Evolutionary conservation across 1,284 basidiomycete genomes (phyloP), one percentile per base, ranked within the genome.

Genomic region (Wolfiporia cocos): DNA sequence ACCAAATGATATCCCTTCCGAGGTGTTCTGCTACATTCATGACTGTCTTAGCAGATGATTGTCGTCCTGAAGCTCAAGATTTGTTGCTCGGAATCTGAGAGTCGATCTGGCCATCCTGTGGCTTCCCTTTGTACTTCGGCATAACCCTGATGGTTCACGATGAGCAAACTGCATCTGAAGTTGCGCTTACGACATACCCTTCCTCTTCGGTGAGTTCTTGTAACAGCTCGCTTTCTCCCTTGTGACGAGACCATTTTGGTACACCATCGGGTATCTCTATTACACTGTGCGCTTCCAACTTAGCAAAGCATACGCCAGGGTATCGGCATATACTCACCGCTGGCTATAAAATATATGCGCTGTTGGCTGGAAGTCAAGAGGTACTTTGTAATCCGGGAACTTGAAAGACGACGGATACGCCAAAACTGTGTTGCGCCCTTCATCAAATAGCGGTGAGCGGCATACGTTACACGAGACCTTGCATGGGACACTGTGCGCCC

Each of bases 391-490:
- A 37, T 53, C 50, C 7, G 50, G 42, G 45, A 64, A 64, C 17
- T 53, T 49, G 52, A 64, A 63, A 2, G 53, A 48, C 9, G 55
- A 48, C 0, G 63, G 62, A 42, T 62, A 64, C 1, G 62, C 62
- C 9, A 64, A 53, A 7, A 65, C 60, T 6, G 55, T 60, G 42
- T 55, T 53, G n/a, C 59, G 50, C 17, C 62, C 63, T 46, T 64
- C 63, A 36, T 65, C 63, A 32, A 66, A 66, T 4, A 65, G 40
- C 5, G 63, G 57, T 0, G 59, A 58, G n/a, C 63, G 60, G 29
- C 62, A 64, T 12, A 50, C 38, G 42, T 64, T 41, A 38, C 63
- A 64, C 12, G 58, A 64, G n/a, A 59, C 62, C 42, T 63, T 64
- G 50, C 59, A 62, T 1, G 62, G 62, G 14, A 64, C 61, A 41